Conservation (phyloP, 2,329 filamentous ascomycete species). For the Cercospora berteroae region DNA sequence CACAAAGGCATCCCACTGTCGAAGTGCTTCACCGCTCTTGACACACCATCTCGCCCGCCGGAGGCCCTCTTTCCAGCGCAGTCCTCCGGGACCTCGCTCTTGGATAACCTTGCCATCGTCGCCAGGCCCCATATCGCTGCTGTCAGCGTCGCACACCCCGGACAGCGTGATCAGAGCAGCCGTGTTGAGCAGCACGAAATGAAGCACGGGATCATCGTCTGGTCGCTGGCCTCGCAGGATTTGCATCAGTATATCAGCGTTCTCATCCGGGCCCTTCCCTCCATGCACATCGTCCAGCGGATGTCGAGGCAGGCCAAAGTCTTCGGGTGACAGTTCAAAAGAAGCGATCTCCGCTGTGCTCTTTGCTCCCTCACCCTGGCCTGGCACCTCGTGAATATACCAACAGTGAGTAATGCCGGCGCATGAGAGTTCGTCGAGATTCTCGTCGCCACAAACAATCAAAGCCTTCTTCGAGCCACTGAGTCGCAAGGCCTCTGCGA, state of each 20-base stretch:
- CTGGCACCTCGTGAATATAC: constrained; percentile 48
- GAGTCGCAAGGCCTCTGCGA: constrained; percentile 18
- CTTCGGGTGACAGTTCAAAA: constrained; percentile 75
- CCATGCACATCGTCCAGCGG: constrained; percentile 75
- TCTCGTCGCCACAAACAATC: constrained; percentile 89
- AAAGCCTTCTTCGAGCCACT: constrained; percentile 78
- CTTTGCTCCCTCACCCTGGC: constrained; percentile 43
- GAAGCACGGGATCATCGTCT: constrained; percentile 76
- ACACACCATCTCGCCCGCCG: constrained; percentile 84
- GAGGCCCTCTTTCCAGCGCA: constrained; percentile 93
- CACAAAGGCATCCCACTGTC: constrained; percentile 79
- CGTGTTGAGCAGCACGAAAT: constrained; percentile 93
- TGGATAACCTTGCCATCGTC: constrained; percentile 78
- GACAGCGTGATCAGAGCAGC: constrained; percentile 82
- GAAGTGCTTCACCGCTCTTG: constrained; percentile 80
- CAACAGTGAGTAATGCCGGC: constrained; percentile 88
- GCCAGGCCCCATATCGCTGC: constrained; percentile 72
- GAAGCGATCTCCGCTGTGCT: constrained; percentile 63
- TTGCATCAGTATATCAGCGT: constrained; percentile 76
- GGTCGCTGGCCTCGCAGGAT: constrained; percentile 73
- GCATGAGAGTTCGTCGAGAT: constrained; percentile 92
- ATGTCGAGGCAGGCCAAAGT: constrained; percentile 80
- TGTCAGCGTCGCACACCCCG: constrained; percentile 81
- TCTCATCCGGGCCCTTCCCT: constrained; percentile 81
- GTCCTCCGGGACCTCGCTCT: constrained; percentile 79